Evolutionary conservation across 2,329 filamentous ascomycete genomes (phyloP).

Genomic region (Didymella glomerata): DNA sequence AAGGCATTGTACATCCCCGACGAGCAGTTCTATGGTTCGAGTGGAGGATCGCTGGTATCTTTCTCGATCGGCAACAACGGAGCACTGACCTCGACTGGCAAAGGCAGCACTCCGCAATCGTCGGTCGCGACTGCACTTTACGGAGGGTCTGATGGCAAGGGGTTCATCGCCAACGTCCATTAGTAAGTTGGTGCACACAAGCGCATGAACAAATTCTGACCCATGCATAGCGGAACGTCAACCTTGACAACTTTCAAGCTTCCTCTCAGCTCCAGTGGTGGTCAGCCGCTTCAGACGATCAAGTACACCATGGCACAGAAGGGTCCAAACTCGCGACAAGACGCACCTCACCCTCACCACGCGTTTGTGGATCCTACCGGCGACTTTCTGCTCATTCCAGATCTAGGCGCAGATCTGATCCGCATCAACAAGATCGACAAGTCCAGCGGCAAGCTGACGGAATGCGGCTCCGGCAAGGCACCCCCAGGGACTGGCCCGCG

Average conservation of each 20-base stretch:
- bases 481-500: conserved; percentile 62
- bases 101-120: conserved; percentile 35
- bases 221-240: conserved; percentile 38
- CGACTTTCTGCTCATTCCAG: conserved; percentile 60
- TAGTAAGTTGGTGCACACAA: conserved; percentile 31
- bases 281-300: conserved; percentile 40
- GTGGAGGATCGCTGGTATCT: conserved; percentile 34
- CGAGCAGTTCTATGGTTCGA: conserved; percentile 33
- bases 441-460: background rate
- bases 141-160: conserved; percentile 39
- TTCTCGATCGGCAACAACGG: conserved; percentile 40
- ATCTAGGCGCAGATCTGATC: conserved; percentile 64
- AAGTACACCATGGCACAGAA: conserved; percentile 52
- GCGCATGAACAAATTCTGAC: conserved; percentile 2
- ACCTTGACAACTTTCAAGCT: conserved; percentile 47
- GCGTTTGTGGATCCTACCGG: conserved; percentile 61
- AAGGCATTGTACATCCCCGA: conserved; percentile 42
- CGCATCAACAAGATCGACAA: conserved; percentile 62
- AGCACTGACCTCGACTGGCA: conserved; percentile 33
- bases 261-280: conserved; percentile 41
- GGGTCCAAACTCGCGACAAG: conserved; percentile 59
- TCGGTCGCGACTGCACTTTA: conserved; percentile 41
- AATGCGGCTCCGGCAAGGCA: conserved; percentile 54
- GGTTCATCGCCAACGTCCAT: conserved; percentile 45
- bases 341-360: conserved; percentile 64